Conservation (phyloP, 2,329 filamentous ascomycete genomes). For the Metarhizium brunneum region DNA sequence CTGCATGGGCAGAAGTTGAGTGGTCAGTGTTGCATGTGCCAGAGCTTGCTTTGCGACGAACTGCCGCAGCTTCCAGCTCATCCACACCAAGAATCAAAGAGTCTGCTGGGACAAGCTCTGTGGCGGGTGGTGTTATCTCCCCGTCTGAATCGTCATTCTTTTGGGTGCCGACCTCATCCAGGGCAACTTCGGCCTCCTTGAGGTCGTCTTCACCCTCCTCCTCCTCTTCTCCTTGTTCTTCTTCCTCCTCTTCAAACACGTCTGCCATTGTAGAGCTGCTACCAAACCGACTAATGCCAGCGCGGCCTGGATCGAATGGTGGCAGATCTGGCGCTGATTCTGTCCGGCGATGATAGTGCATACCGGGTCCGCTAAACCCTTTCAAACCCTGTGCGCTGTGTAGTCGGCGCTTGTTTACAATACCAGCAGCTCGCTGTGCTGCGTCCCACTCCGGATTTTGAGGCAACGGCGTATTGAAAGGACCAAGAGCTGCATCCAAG, state of each 20-base stretch:
- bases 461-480: conserved; percentile 72
- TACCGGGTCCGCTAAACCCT: conserved; percentile 57
- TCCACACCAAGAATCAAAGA: background rate
- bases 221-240: conserved; percentile 43
- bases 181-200: background rate
- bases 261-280: conserved; percentile 72
- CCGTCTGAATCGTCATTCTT: conserved; percentile 35
- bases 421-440: conserved; percentile 48
- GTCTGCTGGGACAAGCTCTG: background rate
- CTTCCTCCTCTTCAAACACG: conserved; percentile 79
- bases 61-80: conserved; percentile 8
- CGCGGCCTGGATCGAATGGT: conserved; percentile 56
- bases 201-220: conserved; percentile 24
- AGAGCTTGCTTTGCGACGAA: conserved; percentile 34
- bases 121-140: conserved; percentile 24
- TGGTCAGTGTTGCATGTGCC: conserved; percentile 32
- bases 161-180: background rate
- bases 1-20: conserved; percentile 12
- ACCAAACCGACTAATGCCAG: conserved; percentile 51
- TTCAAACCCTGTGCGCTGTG: conserved; percentile 69
- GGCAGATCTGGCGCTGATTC: conserved; percentile 74
- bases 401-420: conserved; percentile 53
- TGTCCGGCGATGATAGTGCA: conserved; percentile 68
- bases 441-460: conserved; percentile 58
- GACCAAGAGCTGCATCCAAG: conserved; percentile 83